Evolutionary conservation across 2,329 filamentous ascomycete species (phyloP), one percentile per base, ranked within the genome.

Genomic region (Arthroderma sp.): DNA sequence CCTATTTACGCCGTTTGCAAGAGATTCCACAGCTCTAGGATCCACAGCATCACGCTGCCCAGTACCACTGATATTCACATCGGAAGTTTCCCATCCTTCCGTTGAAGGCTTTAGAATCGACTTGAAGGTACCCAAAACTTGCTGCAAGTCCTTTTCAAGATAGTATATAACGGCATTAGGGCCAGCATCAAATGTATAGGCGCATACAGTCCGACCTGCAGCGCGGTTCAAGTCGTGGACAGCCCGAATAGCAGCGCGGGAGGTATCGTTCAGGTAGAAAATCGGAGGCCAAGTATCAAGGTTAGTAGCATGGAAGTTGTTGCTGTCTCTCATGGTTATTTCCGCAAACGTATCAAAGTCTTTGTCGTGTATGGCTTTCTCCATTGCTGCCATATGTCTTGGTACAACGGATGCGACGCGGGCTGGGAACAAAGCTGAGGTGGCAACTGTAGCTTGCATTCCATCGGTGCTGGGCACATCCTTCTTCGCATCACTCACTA

Each of bases 91-190:
- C 73, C 72, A 52, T 47, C 72, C 65, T 15, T 64, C 63, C 2
- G 64, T 71, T 50, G 74, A 50, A 68, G 70, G 61, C 78, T 80
- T 86, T 79, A 96, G 34, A 11, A 83, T 70, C 34, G 69, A 68
- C 68, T 85, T 83, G 66, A 98, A 83, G 0, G 80, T 76, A 6
- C 87, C 88, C 0, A 87, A 77, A 3, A 96, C 81, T 3, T 74
- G 65, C 36, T 74, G 73, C 50, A 80, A 74, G 54, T 94, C 77
- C 70, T 88, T 74, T 60, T 88, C 83, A 36, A 88, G 75, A 60
- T 94, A 96, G 72, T 98, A 98, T 42, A 98, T 79, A 42, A 98
- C 93, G 36, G 87, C 87, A 66, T 98, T 98, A 44, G 91, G 91
- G 43, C 91, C 91, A 0, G 91, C 91, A 60, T 98, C 91, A 58